Evolutionary conservation across 1,284 basidiomycete genomes (phyloP).

Genomic region (Pterulicium gracile): DNA sequence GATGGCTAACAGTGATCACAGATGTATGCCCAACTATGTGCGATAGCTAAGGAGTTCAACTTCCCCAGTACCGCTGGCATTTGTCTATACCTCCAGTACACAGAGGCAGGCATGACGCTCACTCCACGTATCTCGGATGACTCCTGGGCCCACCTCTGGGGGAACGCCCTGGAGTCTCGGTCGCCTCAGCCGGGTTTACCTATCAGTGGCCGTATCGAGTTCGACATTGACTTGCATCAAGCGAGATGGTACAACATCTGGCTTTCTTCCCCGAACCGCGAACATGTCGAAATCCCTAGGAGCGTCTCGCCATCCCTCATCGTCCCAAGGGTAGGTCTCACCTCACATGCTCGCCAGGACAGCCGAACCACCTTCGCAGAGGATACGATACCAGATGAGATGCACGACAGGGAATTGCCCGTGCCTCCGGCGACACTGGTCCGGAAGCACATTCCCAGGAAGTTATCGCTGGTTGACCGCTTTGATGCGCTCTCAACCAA

Average conservation of each 20-base stretch:
- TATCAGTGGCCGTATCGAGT: constrained; percentile 63
- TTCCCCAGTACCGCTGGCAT: constrained; percentile 66
- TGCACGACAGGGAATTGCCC: constrained; percentile 19
- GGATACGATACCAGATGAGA: constrained; percentile 28
- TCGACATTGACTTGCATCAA: constrained; percentile 62
- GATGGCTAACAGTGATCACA: constrained; percentile 16
- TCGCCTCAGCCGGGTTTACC: constrained; percentile 28
- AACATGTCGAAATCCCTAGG: constrained; percentile 30
- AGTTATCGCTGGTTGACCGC: constrained; percentile 57
- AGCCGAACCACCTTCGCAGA: constrained; percentile 40
- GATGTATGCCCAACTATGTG: constrained; percentile 65
- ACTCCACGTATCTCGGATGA: constrained; percentile 70
- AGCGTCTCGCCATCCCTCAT: constrained; percentile 24
- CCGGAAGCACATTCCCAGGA: constrained; percentile 44
- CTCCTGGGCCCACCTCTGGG: constrained; percentile 64
- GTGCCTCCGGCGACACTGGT: constrained; percentile 14
- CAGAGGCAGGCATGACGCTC: constrained; percentile 40
- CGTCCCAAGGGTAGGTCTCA: constrained; percentile 22
- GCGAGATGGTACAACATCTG: constrained; percentile 69
- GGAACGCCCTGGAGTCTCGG: constrained; percentile 44
- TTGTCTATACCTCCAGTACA: constrained; percentile 60
- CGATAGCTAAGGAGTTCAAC: constrained; percentile 71
- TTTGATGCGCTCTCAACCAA: constrained; percentile 34
- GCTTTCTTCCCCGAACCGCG: constrained; percentile 39
- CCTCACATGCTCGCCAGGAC: constrained; percentile 41